phyloP scores from a whole-genome alignment of 495 filamentous ascomycete species.

The Trichoderma gamsii region DNA sequence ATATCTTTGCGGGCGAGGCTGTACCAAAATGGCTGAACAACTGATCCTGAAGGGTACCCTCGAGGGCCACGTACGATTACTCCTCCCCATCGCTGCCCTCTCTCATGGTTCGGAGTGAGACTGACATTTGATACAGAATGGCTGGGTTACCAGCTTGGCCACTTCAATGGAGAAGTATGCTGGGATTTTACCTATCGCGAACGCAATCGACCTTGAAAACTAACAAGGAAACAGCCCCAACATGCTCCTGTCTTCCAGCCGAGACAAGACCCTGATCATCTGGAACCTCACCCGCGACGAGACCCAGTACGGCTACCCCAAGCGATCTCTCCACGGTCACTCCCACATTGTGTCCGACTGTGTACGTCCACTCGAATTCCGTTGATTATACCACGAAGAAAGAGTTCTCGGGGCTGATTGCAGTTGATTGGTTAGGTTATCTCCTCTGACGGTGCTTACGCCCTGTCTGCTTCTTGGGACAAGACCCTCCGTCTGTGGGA shows the following conservation, averaged over 20 bases:
- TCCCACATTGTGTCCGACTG: slow-evolving; percentile 99
- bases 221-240: slow-evolving; percentile 65
- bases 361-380: slow-evolving; percentile 54
- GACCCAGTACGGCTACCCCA: slow-evolving; percentile 94
- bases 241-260: slow-evolving; percentile 96
- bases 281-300: slow-evolving; percentile 99
- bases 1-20: background rate
- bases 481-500: slow-evolving; percentile 99
- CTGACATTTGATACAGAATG: slow-evolving; percentile 40
- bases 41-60: slow-evolving; percentile 95
- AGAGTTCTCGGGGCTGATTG: slow-evolving; percentile 27
- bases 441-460: slow-evolving; percentile 99
- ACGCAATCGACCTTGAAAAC: background rate
- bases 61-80: slow-evolving; percentile 73
- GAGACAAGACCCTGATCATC: slow-evolving; percentile 99
- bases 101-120: background rate
- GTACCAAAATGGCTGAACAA: slow-evolving; percentile 74
- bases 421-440: slow-evolving; percentile 64
- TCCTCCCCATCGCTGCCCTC: slow-evolving; percentile 20
- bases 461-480: slow-evolving; percentile 98
- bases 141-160: slow-evolving; percentile 80
- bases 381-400: background rate
- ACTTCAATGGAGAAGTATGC: slow-evolving; percentile 98
- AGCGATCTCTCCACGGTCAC: slow-evolving; percentile 96
- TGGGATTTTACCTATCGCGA: slow-evolving; percentile 25